phyloP scores from a whole-genome alignment of 208 protist genomes.

The Trichomonas gallinae region DNA sequence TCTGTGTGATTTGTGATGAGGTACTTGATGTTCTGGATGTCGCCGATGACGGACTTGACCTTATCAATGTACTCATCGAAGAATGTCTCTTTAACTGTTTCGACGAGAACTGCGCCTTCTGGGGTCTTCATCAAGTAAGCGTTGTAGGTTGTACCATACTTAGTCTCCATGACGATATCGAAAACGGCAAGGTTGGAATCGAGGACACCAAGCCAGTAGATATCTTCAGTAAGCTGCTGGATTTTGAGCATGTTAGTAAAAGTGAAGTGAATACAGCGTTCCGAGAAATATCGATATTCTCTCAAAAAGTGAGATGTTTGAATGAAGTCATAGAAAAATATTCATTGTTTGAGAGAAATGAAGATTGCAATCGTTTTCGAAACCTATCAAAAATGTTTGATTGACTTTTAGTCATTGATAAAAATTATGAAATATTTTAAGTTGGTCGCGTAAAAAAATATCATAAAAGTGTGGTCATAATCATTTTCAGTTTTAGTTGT shows the following conservation, averaged over 20 bases:
- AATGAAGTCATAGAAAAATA: not conserved
- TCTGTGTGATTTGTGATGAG: conserved; percentile 8
- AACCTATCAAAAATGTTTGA: not conserved
- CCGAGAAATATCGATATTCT: not conserved
- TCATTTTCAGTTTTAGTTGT: too few relatives aligned
- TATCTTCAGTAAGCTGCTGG: not conserved
- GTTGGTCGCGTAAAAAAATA: not conserved
- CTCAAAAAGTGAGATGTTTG: not conserved
- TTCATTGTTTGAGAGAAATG: too few relatives aligned
- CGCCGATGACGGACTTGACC: not conserved
- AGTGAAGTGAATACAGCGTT: not conserved
- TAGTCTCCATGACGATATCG: conserved; percentile 12
- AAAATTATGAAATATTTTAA: not conserved
- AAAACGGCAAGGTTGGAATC: not conserved
- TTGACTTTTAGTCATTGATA: not conserved
- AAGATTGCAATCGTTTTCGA: not conserved
- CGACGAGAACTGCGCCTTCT: not conserved
- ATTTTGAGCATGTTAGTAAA: not conserved
- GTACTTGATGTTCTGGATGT: not conserved
- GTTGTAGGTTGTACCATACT: conserved; percentile 15
- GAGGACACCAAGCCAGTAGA: not conserved
- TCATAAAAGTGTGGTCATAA: too few relatives aligned
- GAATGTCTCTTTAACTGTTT: conserved; percentile 1
- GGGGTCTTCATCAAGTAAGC: not conserved
- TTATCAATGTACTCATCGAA: not conserved